phyloP scores from a whole-genome alignment of 1,284 basidiomycete species.

The Ceratobasidium sp. region DNA sequence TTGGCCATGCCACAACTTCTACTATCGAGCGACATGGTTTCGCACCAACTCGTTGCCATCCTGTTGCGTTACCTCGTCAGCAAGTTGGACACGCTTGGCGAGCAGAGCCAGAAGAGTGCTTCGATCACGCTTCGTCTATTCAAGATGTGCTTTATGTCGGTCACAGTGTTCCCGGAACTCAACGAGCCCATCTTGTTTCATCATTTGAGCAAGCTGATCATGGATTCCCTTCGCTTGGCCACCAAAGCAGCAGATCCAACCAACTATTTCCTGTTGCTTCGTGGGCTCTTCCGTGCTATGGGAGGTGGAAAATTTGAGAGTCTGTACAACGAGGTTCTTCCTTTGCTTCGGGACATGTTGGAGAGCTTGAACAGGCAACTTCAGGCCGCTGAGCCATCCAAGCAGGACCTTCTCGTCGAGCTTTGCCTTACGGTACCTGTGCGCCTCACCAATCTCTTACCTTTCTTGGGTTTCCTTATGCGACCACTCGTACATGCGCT shows the following conservation, averaged over 20 bases:
- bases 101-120: conserved; percentile 80
- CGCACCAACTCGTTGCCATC: conserved; percentile 92
- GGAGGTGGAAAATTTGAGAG: conserved; percentile 96
- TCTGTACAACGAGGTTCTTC: conserved; percentile 96
- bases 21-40: conserved; percentile 85
- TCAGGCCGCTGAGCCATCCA: conserved; percentile 76
- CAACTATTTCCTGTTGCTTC: conserved; percentile 94
- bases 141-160: conserved; percentile 96
- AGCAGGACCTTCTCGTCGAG: conserved; percentile 94
- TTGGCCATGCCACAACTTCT: conserved; percentile 89
- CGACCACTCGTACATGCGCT: conserved; percentile 94
- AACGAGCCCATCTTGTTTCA: conserved; percentile 95
- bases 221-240: conserved; percentile 96
- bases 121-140: conserved; percentile 89
- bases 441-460: conserved; percentile 93
- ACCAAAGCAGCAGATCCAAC: conserved; percentile 91
- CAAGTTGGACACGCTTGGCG: conserved; percentile 84
- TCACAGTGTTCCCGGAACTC: conserved; percentile 77
- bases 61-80: conserved; percentile 89
- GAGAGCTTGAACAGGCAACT: conserved; percentile 94
- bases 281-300: conserved; percentile 95
- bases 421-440: conserved; percentile 97
- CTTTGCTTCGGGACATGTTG: conserved; percentile 95
- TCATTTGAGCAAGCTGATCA: conserved; percentile 93
- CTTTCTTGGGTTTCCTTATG: conserved; percentile 97